Conservation (phyloP, 768 basidiomycete genomes). For the Mycena pura region DNA sequence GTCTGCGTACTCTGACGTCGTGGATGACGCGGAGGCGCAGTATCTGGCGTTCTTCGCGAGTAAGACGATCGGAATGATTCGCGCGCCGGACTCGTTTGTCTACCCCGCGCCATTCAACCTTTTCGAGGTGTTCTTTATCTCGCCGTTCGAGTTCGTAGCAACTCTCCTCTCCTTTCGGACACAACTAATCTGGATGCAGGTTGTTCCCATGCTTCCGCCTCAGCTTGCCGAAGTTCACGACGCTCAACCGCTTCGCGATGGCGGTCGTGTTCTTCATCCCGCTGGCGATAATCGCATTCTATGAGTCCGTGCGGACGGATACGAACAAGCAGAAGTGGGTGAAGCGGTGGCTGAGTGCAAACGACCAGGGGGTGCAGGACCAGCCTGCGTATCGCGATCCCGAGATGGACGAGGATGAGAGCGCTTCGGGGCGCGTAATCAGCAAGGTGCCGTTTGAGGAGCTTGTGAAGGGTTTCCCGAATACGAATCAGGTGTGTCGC, state of each 20-base stretch:
- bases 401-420: slow-evolving; percentile 59
- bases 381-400: slow-evolving; percentile 65
- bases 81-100: slow-evolving; percentile 85
- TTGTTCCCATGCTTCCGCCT: slow-evolving; percentile 52
- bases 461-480: slow-evolving; percentile 74
- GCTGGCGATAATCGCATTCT: slow-evolving; percentile 73
- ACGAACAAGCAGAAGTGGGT: slow-evolving; percentile 64
- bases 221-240: slow-evolving; percentile 57
- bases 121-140: slow-evolving; percentile 79
- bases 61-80: slow-evolving; percentile 85
- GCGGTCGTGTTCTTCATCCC: slow-evolving; percentile 81
- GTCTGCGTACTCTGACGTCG: slow-evolving; percentile 88
- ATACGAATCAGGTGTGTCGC: slow-evolving; percentile 70
- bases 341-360: slow-evolving; percentile 66
- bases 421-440: slow-evolving; percentile 61
- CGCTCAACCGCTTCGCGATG: slow-evolving; percentile 85
- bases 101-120: slow-evolving; percentile 96
- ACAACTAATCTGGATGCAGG: slow-evolving; percentile 36
- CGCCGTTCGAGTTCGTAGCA: slow-evolving; percentile 80
- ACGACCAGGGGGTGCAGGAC: slow-evolving; percentile 66
- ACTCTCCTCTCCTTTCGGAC: not conserved
- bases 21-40: slow-evolving; percentile 87
- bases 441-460: slow-evolving; percentile 74
- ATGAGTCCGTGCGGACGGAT: slow-evolving; percentile 68
- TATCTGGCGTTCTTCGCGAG: slow-evolving; percentile 90